Evolutionary conservation across 2,329 filamentous ascomycete species (phyloP).

Genomic region (Aspergillus ibericus): DNA sequence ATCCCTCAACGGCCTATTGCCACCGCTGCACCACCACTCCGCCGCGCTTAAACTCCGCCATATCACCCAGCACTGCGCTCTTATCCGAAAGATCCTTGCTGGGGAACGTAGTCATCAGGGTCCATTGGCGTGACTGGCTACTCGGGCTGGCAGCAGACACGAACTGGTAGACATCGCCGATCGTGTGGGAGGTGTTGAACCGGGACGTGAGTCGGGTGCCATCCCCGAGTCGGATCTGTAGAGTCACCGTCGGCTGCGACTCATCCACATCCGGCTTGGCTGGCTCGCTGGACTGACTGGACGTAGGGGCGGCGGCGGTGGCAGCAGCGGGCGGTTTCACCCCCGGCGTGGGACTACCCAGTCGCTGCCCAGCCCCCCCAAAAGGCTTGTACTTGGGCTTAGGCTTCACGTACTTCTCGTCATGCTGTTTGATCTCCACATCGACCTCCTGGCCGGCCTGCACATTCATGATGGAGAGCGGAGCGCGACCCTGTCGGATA

Average conservation of each 20-base stretch:
- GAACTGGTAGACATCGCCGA: constrained; percentile 65
- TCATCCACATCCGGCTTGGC: constrained; percentile 55
- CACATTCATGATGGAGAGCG: constrained; percentile 63
- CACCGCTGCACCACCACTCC: constrained; percentile 54
- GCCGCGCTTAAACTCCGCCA: constrained; percentile 52
- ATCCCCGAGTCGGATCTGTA: constrained; percentile 65
- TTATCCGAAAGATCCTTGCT: constrained; percentile 62
- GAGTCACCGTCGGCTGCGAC: constrained; percentile 57
- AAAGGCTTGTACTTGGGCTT: constrained; percentile 67
- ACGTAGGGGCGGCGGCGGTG: constrained; percentile 30
- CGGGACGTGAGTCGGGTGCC: constrained; percentile 61
- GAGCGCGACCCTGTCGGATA: constrained; percentile 64
- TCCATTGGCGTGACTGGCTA: constrained; percentile 54
- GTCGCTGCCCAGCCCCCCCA: constrained; percentile 58
- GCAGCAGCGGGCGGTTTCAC: constrained; percentile 39
- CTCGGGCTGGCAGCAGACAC: constrained; percentile 55
- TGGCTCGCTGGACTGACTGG: constrained; percentile 24
- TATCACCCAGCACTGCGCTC: constrained; percentile 44
- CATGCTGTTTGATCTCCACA: constrained; percentile 64
- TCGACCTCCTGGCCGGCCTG: constrained; percentile 64
- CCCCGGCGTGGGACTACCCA: constrained; percentile 65
- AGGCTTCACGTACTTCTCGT: constrained; percentile 62
- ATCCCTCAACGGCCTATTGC: constrained; percentile 26
- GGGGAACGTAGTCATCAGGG: constrained; percentile 66
- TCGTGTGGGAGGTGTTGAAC: constrained; percentile 66